A percentile compares a stretch with the other conserved stretches of the same genome.
These are phyloP conservation scores for Erysimum cheiranthoides DNA, from an alignment of 345 rosid genomes.

Conservation along the genomic window DNA sequence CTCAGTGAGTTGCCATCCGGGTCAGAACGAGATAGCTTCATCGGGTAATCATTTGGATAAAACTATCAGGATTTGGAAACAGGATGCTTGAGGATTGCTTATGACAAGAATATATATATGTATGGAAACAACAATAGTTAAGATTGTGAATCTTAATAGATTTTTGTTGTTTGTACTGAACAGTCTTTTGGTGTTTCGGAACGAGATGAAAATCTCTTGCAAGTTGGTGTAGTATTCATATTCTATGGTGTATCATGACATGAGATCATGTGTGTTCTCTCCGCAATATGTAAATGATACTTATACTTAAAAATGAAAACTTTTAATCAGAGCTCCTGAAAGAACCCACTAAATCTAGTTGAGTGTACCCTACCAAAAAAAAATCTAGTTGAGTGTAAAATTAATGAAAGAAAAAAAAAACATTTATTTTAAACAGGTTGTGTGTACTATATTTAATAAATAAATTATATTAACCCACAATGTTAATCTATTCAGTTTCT, in stretches of 20 bases:
- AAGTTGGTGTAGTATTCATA: background rate
- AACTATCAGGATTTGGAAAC: constrained; percentile 84
- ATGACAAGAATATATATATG: background rate
- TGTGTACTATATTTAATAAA: no score
- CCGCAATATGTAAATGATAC: background rate
- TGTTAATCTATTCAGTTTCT: no score
- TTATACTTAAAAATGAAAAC: no score
- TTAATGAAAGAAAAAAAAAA: no score
- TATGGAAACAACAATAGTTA: constrained; percentile 14
- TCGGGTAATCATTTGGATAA: constrained; percentile 78
- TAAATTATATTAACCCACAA: no score
- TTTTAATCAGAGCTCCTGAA: no score
- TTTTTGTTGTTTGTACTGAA: constrained; percentile 2
- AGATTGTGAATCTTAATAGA: constrained; percentile 6
- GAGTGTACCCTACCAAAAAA: no score
- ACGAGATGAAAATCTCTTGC: background rate
- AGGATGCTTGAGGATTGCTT: constrained; percentile 50
- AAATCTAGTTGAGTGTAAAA: no score
- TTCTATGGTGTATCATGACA: background rate
- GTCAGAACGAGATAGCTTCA: constrained; percentile 80
- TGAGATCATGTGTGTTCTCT: background rate
- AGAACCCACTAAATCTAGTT: no score
- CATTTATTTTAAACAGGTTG: no score
- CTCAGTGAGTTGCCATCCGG: constrained; percentile 86
- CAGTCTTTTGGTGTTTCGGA: background rate